Percentiles rank a stretch among this genome's conserved stretches.
These are phyloP conservation scores for Stachybotrys elegans DNA, from an alignment of 2,329 filamentous ascomycete genomes.

Conservation along the genomic window DNA sequence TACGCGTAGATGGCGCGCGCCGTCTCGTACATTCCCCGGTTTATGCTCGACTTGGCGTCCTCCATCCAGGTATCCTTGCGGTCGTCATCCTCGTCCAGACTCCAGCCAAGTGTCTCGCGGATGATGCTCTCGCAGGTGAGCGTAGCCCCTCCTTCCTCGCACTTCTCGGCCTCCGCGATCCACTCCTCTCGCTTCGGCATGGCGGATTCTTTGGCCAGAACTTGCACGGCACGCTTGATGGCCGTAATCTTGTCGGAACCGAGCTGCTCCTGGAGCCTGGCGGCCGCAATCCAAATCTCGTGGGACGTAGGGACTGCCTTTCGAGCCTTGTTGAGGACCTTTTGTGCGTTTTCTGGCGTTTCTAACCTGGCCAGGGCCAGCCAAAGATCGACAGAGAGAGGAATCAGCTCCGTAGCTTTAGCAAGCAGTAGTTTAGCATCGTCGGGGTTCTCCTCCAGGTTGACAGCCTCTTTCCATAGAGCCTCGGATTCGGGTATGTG, in stretches of 20 bases:
- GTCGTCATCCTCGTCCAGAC: constrained; percentile 92
- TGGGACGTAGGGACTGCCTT: constrained; percentile 90
- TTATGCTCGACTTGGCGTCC: constrained; percentile 79
- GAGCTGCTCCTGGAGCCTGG: constrained; percentile 80
- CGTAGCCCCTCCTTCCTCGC: constrained; percentile 84
- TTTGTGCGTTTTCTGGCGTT: constrained; percentile 84
- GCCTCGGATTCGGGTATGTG: constrained; percentile 91
- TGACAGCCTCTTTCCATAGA: constrained; percentile 97
- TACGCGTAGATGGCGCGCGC: constrained; percentile 92
- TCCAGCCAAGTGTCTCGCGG: constrained; percentile 87
- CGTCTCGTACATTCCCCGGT: constrained; percentile 79
- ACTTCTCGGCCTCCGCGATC: constrained; percentile 91
- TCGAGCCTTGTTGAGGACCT: constrained; percentile 90
- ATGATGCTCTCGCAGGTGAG: constrained; percentile 88
- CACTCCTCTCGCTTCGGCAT: constrained; percentile 98
- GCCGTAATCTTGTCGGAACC: constrained; percentile 79
- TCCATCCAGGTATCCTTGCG: constrained; percentile 95
- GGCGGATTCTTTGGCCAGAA: constrained; percentile 82
- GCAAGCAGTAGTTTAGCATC: constrained; percentile 86
- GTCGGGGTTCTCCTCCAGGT: constrained; percentile 83
- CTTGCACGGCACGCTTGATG: constrained; percentile 89
- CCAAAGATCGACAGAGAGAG: constrained; percentile 91
- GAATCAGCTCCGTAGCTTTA: constrained; percentile 93
- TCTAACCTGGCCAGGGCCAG: constrained; percentile 87
- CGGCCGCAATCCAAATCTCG: constrained; percentile 95